Evolutionary conservation across 208 protist genomes (phyloP).

Genomic region (Trypanosoma avium): DNA sequence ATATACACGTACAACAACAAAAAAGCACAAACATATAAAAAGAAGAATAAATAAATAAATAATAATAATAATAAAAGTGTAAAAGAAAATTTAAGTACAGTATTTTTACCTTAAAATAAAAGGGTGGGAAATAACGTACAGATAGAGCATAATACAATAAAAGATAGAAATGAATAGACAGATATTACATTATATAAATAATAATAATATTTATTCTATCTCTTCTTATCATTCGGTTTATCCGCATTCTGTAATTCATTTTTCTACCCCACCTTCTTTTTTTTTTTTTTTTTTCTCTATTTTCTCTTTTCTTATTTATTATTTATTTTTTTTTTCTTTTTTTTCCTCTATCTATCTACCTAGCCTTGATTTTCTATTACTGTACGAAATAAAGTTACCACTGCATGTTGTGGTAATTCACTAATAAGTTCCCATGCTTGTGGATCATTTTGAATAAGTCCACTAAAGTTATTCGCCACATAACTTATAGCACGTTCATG

Average conservation of each 20-base stretch:
- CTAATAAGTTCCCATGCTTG: constrained; percentile 85
- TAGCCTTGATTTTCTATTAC: constrained; percentile 53
- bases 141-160: no score
- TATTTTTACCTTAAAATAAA: no score
- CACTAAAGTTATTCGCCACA: constrained; percentile 65
- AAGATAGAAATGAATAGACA: constrained; percentile 9
- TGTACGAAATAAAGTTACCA: constrained; percentile 76
- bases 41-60: no score
- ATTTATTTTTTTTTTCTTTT: constrained; percentile 4
- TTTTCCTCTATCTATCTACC: constrained; percentile 5
- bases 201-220: constrained; percentile 1
- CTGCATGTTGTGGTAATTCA: constrained; percentile 73
- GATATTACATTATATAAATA: constrained; percentile 17
- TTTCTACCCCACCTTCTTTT: background rate
- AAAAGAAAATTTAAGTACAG: no score
- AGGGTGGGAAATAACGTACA: no score
- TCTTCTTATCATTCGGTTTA: background rate
- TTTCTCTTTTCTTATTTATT: background rate
- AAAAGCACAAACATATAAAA: no score
- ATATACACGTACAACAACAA: no score
- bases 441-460: constrained; percentile 66
- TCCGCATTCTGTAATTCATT: background rate
- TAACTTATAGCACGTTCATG: constrained; percentile 76
- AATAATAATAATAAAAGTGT: no score
- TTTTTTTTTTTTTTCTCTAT: background rate